A percentile compares a stretch with the other conserved stretches of the same genome.
Conservation (phyloP, 495 filamentous ascomycete species). For the Talaromyces liani region DNA sequence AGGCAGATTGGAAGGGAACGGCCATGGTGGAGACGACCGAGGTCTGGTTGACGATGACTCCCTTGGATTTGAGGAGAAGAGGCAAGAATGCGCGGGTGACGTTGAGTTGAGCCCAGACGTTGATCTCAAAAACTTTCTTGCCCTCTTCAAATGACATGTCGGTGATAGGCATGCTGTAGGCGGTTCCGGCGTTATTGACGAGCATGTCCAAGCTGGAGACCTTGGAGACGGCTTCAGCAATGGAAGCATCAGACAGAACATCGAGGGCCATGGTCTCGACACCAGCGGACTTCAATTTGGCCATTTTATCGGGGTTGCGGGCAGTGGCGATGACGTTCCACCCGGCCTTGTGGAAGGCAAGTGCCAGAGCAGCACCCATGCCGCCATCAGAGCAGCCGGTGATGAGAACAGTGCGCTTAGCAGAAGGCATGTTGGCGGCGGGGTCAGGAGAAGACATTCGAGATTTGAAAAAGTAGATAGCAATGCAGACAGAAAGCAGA, state of each 20-base stretch:
- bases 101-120: slow-evolving; percentile 44
- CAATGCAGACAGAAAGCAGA: neutral
- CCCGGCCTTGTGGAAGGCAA: slow-evolving; percentile 38
- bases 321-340: slow-evolving; percentile 51
- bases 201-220: slow-evolving; percentile 36
- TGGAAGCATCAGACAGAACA: slow-evolving; percentile 32
- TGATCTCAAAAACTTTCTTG: slow-evolving; percentile 42
- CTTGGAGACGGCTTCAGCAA: slow-evolving; percentile 21
- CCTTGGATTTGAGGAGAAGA: slow-evolving; percentile 37
- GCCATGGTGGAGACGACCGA: slow-evolving; percentile 32
- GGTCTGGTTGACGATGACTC: slow-evolving; percentile 41
- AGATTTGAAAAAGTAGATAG: neutral
- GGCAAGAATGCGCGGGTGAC: slow-evolving; percentile 49
- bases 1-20: slow-evolving; percentile 19
- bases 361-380: slow-evolving; percentile 49
- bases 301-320: slow-evolving; percentile 35
- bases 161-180: slow-evolving; percentile 32
- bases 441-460: neutral
- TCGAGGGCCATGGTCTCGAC: slow-evolving; percentile 44
- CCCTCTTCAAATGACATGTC: slow-evolving; percentile 39
- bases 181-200: slow-evolving; percentile 49
- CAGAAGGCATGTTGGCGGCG: neutral
- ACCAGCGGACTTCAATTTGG: slow-evolving; percentile 12
- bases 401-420: slow-evolving; percentile 30
- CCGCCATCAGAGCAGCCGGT: slow-evolving; percentile 45